phyloP scores from a whole-genome alignment of 345 rosid genomes.

The Hirschfeldia incana region DNA sequence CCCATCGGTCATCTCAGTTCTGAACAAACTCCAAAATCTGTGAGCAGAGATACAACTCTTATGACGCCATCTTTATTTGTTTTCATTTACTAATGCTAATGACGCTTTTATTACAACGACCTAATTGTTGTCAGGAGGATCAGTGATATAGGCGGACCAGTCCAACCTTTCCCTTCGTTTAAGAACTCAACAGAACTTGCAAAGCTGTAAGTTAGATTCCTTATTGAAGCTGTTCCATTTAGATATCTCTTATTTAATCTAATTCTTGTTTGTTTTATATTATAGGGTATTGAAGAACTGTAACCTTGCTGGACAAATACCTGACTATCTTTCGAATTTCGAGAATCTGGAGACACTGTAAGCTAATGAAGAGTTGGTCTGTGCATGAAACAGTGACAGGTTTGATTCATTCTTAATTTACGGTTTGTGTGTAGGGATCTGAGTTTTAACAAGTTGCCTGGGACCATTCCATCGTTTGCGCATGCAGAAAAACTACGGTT shows the following conservation, averaged over 20 bases:
- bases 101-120: not conserved
- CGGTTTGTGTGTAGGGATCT: conserved; percentile 49
- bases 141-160: conserved; percentile 50
- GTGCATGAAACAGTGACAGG: conserved; percentile 3
- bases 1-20: conserved; percentile 44
- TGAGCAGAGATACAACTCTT: conserved; percentile 14
- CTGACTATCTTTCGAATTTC: conserved; percentile 39
- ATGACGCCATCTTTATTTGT: too few species aligned
- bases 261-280: not conserved
- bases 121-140: conserved; percentile 53
- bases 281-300: conserved; percentile 53
- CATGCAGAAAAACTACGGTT: conserved; percentile 41
- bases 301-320: conserved; percentile 46
- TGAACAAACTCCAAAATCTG: conserved; percentile 43
- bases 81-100: not conserved
- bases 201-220: conserved; percentile 46
- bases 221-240: conserved; percentile 14
- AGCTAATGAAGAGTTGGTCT: conserved; percentile 28
- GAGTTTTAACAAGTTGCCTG: conserved; percentile 62
- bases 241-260: not conserved
- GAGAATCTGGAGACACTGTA: conserved; percentile 43
- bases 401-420: conserved; percentile 6
- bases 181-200: conserved; percentile 29
- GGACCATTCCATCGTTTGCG: conserved; percentile 47
- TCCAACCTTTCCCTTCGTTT: conserved; percentile 49